Conservation (phyloP, 768 basidiomycete genomes). For the Termitomyces sp. region DNA sequence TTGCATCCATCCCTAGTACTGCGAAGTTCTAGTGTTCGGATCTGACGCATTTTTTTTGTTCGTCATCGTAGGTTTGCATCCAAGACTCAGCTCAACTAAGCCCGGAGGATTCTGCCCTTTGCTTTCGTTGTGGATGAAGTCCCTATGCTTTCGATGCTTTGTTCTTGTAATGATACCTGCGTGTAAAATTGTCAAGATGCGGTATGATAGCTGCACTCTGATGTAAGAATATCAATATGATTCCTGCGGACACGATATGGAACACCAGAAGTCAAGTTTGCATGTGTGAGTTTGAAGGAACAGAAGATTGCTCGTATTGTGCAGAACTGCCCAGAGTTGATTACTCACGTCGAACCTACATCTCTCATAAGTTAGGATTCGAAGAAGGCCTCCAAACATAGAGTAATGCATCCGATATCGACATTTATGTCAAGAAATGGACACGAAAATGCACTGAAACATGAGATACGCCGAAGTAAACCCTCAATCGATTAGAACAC, state of each 20-base stretch:
- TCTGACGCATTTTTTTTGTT: slow-evolving; percentile 6
- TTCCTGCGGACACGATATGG: neutral
- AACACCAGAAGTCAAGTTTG: too few relatives aligned
- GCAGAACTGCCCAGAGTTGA: too few relatives aligned
- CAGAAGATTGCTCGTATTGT: too few relatives aligned
- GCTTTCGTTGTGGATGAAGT: neutral
- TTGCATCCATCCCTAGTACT: slow-evolving; percentile 8
- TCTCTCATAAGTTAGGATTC: too few relatives aligned
- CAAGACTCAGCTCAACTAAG: slow-evolving; percentile 6
- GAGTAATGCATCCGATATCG: too few relatives aligned
- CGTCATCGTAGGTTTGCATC: slow-evolving; percentile 7
- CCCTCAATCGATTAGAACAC: too few relatives aligned
- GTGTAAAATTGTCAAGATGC: neutral
- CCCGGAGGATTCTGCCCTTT: neutral
- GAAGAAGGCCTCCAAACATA: too few relatives aligned
- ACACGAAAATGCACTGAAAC: too few relatives aligned
- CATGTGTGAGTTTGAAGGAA: too few relatives aligned
- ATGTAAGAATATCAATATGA: neutral
- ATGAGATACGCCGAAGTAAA: too few relatives aligned
- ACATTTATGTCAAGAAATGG: too few relatives aligned
- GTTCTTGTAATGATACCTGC: slow-evolving; percentile 1
- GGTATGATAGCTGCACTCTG: neutral
- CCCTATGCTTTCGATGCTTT: slow-evolving; percentile 1
- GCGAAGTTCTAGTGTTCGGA: slow-evolving; percentile 9
- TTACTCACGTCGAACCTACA: too few relatives aligned